These are phyloP conservation scores for Lentinula lateritia DNA, from an alignment of 768 basidiomycete genomes.

Conservation along the genomic window DNA sequence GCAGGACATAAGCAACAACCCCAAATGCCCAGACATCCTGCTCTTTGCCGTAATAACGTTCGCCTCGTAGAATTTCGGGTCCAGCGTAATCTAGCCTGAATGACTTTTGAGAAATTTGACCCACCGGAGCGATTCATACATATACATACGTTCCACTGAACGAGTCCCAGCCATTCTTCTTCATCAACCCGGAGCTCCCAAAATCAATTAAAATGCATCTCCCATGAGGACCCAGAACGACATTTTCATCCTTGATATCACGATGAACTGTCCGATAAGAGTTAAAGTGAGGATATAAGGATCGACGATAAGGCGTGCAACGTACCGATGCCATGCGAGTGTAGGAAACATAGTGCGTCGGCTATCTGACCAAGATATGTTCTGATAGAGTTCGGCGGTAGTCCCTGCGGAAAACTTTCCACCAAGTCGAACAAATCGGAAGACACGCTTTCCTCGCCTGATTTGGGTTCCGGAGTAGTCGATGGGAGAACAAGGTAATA, in stretches of 20 bases:
- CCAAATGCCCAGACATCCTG: slow-evolving; percentile 99
- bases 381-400: slow-evolving; percentile 68
- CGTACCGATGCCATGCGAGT: slow-evolving; percentile 86
- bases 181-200: slow-evolving; percentile 85
- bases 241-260: slow-evolving; percentile 98
- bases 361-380: slow-evolving; percentile 92
- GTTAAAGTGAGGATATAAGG: slow-evolving; percentile 8
- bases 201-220: slow-evolving; percentile 95
- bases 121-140: slow-evolving; percentile 6
- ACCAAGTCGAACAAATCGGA: slow-evolving; percentile 95
- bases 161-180: slow-evolving; percentile 83
- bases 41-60: slow-evolving; percentile 92
- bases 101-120: neutral
- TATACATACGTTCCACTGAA: slow-evolving; percentile 85
- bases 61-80: slow-evolving; percentile 93
- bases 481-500: slow-evolving; percentile 92
- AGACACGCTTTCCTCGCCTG: slow-evolving; percentile 48
- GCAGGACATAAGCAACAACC: slow-evolving; percentile 92
- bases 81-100: slow-evolving; percentile 87
- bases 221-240: slow-evolving; percentile 74
- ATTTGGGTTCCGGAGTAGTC: slow-evolving; percentile 52
- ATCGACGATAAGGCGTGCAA: neutral
- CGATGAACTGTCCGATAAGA: slow-evolving; percentile 65
- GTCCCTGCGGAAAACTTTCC: slow-evolving; percentile 80
- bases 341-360: slow-evolving; percentile 85